Evolutionary conservation across 306 rosid genomes (phyloP).

Genomic region (Prunus davidiana): DNA sequence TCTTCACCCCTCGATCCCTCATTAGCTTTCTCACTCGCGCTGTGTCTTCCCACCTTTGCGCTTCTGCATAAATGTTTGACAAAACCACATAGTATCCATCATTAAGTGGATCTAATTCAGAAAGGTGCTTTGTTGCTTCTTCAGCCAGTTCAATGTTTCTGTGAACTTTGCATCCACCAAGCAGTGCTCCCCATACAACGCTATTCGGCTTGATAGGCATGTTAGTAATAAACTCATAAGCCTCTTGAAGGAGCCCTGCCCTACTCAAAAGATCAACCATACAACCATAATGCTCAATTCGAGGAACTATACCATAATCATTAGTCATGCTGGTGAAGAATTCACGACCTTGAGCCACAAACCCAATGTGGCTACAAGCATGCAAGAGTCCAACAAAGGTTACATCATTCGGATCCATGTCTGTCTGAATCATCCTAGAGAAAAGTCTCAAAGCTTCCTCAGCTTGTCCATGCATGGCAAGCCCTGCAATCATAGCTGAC

Average conservation of each 20-base stretch:
- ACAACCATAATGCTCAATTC: conserved; percentile 56
- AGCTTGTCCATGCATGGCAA: conserved; percentile 50
- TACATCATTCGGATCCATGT: conserved; percentile 45
- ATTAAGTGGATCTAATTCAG: conserved; percentile 43
- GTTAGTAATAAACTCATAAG: conserved; percentile 40
- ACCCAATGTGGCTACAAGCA: conserved; percentile 62
- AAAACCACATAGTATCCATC: conserved; percentile 45
- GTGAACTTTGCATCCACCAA: conserved; percentile 56
- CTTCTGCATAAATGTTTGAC: conserved; percentile 49
- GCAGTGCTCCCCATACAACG: conserved; percentile 53
- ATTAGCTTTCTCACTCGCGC: conserved; percentile 39
- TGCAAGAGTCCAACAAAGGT: conserved; percentile 51
- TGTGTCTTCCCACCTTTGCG: conserved; percentile 40
- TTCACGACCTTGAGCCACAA: conserved; percentile 44
- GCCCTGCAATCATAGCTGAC: conserved; percentile 57
- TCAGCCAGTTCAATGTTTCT: conserved; percentile 46
- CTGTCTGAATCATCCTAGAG: conserved; percentile 32
- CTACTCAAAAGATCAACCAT: conserved; percentile 55
- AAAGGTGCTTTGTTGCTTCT: conserved; percentile 43
- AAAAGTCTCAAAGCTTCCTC: conserved; percentile 45
- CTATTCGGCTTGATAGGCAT: conserved; percentile 55
- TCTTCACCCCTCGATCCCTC: conserved; percentile 47
- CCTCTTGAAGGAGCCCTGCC: conserved; percentile 53
- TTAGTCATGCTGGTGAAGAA: conserved; percentile 41
- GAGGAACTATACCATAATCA: conserved; percentile 44